Conservation (phyloP, 2,329 filamentous ascomycete species). For the Beauveria sp. region DNA sequence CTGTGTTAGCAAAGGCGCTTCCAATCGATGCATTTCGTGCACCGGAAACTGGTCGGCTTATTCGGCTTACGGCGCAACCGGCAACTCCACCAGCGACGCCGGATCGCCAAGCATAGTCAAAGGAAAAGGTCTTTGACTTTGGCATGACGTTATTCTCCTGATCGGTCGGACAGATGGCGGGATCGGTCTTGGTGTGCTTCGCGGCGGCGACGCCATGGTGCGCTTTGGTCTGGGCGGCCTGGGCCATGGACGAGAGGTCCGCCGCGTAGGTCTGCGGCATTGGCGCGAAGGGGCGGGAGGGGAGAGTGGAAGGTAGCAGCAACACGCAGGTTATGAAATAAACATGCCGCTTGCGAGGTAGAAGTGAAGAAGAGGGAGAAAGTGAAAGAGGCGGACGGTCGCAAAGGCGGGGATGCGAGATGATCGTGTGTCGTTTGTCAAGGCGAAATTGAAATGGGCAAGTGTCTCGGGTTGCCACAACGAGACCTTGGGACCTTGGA, state of each 20-base stretch:
- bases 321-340: neutral
- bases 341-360: neutral
- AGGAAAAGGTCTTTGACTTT: slow-evolving; percentile 51
- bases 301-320: neutral
- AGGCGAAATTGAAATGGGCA: neutral
- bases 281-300: slow-evolving; percentile 13
- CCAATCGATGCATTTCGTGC: neutral
- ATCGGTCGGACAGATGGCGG: slow-evolving; percentile 42
- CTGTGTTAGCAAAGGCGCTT: neutral
- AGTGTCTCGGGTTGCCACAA: slow-evolving; percentile 1
- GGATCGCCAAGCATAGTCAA: slow-evolving; percentile 77
- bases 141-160: slow-evolving; percentile 38
- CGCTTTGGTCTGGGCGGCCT: slow-evolving; percentile 32
- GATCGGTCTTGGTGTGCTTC: slow-evolving; percentile 25
- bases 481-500: neutral
- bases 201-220: slow-evolving; percentile 22
- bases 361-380: neutral
- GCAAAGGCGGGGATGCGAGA: neutral
- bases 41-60: neutral
- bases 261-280: slow-evolving; percentile 36
- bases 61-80: slow-evolving; percentile 71
- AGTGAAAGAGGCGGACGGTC: neutral
- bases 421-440: neutral
- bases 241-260: slow-evolving; percentile 53
- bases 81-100: slow-evolving; percentile 83